These are phyloP conservation scores for Xylaria sp. DNA, from an alignment of 2,329 filamentous ascomycete species.

Conservation along the genomic window DNA sequence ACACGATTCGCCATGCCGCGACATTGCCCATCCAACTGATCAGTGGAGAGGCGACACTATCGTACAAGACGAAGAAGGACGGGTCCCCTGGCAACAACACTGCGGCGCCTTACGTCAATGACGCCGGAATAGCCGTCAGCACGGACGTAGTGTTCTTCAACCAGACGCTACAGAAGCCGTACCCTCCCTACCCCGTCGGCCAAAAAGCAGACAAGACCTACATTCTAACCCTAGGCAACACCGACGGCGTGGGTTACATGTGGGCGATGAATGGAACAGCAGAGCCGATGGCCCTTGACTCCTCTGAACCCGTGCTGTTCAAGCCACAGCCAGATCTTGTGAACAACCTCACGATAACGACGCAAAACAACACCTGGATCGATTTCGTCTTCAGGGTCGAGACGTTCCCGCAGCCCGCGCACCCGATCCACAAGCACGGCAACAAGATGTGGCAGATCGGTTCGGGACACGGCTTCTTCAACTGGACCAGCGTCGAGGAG, in stretches of 20 bases:
- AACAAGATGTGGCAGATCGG: constrained; percentile 66
- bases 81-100: background rate
- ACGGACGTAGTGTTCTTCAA: background rate
- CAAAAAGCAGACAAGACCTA: background rate
- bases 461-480: constrained; percentile 54
- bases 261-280: background rate
- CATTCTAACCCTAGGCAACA: background rate
- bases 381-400: constrained; percentile 56
- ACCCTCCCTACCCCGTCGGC: background rate
- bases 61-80: background rate
- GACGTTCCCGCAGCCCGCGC: constrained; percentile 47
- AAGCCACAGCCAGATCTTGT: background rate
- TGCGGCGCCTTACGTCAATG: background rate
- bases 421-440: constrained; percentile 69
- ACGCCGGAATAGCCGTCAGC: background rate
- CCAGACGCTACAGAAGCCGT: background rate
- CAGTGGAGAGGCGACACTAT: constrained; percentile 9
- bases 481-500: constrained; percentile 55
- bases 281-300: background rate
- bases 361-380: constrained; percentile 54
- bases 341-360: background rate
- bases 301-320: background rate
- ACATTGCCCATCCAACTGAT: constrained; percentile 8
- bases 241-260: background rate
- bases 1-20: constrained; percentile 58